Evolutionary conservation across 2,329 filamentous ascomycete genomes (phyloP), one percentile per base, ranked within the genome.

Genomic region (Huntiella moniliformis): DNA sequence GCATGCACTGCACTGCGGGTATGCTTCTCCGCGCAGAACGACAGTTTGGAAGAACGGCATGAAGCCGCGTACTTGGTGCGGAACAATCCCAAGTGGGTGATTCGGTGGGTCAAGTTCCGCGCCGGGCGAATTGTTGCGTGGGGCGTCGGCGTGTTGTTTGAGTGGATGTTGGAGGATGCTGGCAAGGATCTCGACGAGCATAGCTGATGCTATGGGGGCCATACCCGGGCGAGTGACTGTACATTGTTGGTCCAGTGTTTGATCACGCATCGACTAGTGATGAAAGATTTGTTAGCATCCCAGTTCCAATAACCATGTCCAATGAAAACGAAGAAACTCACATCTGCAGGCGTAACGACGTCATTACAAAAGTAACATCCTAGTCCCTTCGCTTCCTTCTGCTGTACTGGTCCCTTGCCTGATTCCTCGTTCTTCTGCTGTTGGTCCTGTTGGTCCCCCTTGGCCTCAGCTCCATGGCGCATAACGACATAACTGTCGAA

Each of bases 341-440:
- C 87, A 64, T 96, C 85, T 51, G 80, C 80, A 16, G 91, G 91
- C 5, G 88, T 84, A 42, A 96, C 88, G 18, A 98, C 88, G 59
- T 98, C 91, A 56, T 93, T 96, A 64, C 91, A 98, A 62, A 96
- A 98, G 60, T 98, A 98, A 62, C 91, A 98, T 7, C 91, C 91
- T 18, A 96, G 68, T 17, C 83, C 76, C 45, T 75, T 67, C 46
- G 74, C 67, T n/a, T 28, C 22, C 22, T 34, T 41, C 18, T 31
- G 17, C n/a, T n/a, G 22, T 18, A 16, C 22, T 10, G 13, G 15
- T 11, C 13, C 34, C 17, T 64, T 69, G 18, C 83, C 76, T 44
- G 75, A 66, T 45, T 74, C 67, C n/a, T 64, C 68, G 8, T 72
- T 67, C 43, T 68, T 64, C n/a, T 34, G 16, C 5, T 44, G 34